These are phyloP conservation scores for Daedalea quercina DNA, from an alignment of 768 basidiomycete species.

Conservation along the genomic window DNA sequence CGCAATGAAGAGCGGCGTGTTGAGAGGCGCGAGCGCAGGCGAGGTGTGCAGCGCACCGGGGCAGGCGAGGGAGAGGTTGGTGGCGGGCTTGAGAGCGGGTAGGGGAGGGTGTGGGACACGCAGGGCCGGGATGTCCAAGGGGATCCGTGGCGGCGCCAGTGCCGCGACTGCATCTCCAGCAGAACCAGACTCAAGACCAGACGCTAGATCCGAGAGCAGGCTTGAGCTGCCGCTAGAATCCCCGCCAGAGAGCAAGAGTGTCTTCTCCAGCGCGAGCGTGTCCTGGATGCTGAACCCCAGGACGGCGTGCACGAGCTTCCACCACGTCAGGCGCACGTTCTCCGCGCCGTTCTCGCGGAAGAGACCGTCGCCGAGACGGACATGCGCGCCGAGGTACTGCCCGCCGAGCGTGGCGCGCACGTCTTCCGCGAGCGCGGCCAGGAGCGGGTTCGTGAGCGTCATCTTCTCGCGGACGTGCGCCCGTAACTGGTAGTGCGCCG, in stretches of 20 bases:
- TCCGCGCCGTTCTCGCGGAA: slow-evolving; percentile 38
- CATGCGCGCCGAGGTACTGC: slow-evolving; percentile 54
- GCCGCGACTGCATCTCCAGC: too few species aligned
- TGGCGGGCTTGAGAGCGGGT: slow-evolving; percentile 8
- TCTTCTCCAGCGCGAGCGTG: slow-evolving; percentile 10
- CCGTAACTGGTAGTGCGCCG: slow-evolving; percentile 36
- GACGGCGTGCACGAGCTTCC: slow-evolving; percentile 43
- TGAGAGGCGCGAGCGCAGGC: slow-evolving; percentile 32
- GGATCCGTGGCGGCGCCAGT: slow-evolving; percentile 7
- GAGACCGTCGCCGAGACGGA: slow-evolving; percentile 62
- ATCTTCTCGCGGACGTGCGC: slow-evolving; percentile 46
- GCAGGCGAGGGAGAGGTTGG: slow-evolving; percentile 26
- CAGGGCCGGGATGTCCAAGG: slow-evolving; percentile 15
- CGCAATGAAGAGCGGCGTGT: slow-evolving; percentile 58
- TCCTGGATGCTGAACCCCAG: slow-evolving; percentile 32
- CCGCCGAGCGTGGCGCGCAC: slow-evolving; percentile 39
- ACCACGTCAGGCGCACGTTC: slow-evolving; percentile 49
- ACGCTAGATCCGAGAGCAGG: too few species aligned
- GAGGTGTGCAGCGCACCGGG: slow-evolving; percentile 36
- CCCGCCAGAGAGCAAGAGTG: slow-evolving; percentile 7
- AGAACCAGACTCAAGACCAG: too few species aligned
- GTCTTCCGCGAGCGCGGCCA: slow-evolving; percentile 35
- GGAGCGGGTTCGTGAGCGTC: slow-evolving; percentile 44
- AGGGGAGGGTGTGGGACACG: slow-evolving; percentile 23
- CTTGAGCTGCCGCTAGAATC: too few species aligned